Evolutionary conservation across 768 basidiomycete species (phyloP), one percentile per base, ranked within the genome.

Genomic region (Pholiota molesta): DNA sequence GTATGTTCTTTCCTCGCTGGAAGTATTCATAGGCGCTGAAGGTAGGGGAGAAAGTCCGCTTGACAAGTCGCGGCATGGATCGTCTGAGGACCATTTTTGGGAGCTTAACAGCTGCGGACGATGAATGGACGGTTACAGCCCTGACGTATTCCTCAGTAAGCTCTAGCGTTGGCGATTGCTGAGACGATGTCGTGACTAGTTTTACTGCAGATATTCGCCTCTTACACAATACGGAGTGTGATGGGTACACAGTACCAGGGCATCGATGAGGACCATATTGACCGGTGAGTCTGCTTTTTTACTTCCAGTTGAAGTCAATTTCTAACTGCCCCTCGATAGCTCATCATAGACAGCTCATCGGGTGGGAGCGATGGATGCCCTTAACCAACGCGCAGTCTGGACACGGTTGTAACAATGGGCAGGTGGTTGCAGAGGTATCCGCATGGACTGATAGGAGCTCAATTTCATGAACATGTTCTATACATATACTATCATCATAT

Each of bases 171-270:
- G 23, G 23, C 7, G n/a, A n/a, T 39, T 13, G 31, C 28, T 52
- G 23, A 17, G 6, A 11, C 35, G 35, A 31, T 16, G 5, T 13
- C 23, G 1, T 7, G 40, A 7, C 39, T 23, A 19, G 31, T 47
- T 23, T 29, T 13, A 7, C 3, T 23, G 19, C 14, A 70, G 69
- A 56, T 68, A 40, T 60, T 62, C 26, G 56, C 67, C 0, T 66
- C 67, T 3, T 70, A 68, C 28, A 67, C 66, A 9, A 65, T 70
- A n/a, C 35, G 33, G 53, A 70, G 62, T 55, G 17, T 53, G 29
- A 60, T 53, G 33, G 69, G 69, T 16, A 67, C 52, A 0, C 40
- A 61, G 44, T 70, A 65, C 39, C 64, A 70, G 52, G 69, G 69
- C 2, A 60, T 67, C 4, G 65, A 64, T 33, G 69, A 70, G 49